Base-by-base conservation (phyloP, 345 rosid genomes). In the Camelina laxa region DNA sequence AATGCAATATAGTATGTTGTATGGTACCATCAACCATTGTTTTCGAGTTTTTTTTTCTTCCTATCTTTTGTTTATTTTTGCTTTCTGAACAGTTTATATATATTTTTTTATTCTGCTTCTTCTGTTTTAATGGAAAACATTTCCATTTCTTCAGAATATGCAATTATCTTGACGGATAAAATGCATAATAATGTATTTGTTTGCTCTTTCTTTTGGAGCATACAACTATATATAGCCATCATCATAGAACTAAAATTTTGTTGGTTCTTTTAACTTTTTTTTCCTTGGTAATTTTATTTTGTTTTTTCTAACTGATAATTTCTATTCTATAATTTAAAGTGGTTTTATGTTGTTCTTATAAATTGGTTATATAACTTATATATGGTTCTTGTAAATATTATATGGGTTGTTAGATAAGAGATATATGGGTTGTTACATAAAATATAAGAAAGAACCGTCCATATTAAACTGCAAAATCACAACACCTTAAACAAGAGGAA, bases 1-100 rank as follows among this genome's bases (percentile, higher is more conserved):
- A 76, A 70, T 76, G 80, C 76, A 65, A 77, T 70, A 77, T 70
- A 70, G 58, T 70, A 13, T 76, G 24, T 77, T 77, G 72, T 71
- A 71, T 77, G 58, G 75, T 55, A 69, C 71, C 11, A 64, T 71
- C 75, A 76, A 54, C 42, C 65, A 69, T 69, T 76, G 75, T 70
- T 70, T 76, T 47, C 39, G 73, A 70, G 65, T n/a, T n/a, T 55
- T 76, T 42, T 36, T 12, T 54, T 75, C 42, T 36, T 12, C 35
- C 3, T 41, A 55, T 62, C 62, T 54, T 30, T 39, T 33, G 4
- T 15, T 33, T 30, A 41, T 16, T 24, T 38, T 75, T 60, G 61
- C 48, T 68, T 75, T 50, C 48, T 14, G 30, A 38, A 57, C 22
- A 54, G 49, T 21, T 44, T 44, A 44, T 35, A 76, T 76, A 49